These are phyloP conservation scores for Echinosophora koreensis DNA, from an alignment of 306 rosid genomes.

Conservation along the genomic window DNA sequence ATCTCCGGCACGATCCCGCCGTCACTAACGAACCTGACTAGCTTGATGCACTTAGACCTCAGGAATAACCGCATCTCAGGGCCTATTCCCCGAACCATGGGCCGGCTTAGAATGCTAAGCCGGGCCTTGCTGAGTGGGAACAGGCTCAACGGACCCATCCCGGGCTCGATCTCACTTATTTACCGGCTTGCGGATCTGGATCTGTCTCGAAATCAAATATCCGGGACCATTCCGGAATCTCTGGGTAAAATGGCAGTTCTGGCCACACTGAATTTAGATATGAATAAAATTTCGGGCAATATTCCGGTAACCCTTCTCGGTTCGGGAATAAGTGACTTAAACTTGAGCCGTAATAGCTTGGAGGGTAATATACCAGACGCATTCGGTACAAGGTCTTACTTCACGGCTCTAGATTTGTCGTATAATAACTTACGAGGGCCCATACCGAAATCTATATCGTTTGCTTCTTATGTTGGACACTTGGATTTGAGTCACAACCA, in stretches of 20 bases:
- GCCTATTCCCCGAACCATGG: conserved; percentile 58
- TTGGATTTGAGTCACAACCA: conserved; percentile 95
- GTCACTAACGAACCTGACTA: conserved; percentile 58
- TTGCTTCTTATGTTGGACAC: conserved; percentile 81
- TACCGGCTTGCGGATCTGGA: conserved; percentile 93
- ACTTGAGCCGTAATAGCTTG: conserved; percentile 69
- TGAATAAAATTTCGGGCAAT: conserved; percentile 61
- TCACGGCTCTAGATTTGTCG: conserved; percentile 77
- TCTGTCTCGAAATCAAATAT: conserved; percentile 69
- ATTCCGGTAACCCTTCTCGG: conserved; percentile 66
- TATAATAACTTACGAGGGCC: conserved; percentile 65
- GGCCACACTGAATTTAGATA: conserved; percentile 71
- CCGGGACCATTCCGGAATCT: conserved; percentile 69
- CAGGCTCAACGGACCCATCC: conserved; percentile 67
- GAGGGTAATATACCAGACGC: conserved; percentile 69
- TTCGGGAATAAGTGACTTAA: conserved; percentile 74
- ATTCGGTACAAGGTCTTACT: conserved; percentile 73
- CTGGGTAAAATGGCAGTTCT: conserved; percentile 88
- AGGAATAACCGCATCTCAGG: conserved; percentile 82
- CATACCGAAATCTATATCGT: conserved; percentile 68
- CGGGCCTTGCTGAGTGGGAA: conserved; percentile 85
- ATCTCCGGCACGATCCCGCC: conserved; percentile 74
- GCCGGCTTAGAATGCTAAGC: conserved; percentile 73
- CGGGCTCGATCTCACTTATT: conserved; percentile 61
- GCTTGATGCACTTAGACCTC: conserved; percentile 85